phyloP scores from a whole-genome alignment of 2,329 filamentous ascomycete species.

The Sclerotinia trifoliorum region DNA sequence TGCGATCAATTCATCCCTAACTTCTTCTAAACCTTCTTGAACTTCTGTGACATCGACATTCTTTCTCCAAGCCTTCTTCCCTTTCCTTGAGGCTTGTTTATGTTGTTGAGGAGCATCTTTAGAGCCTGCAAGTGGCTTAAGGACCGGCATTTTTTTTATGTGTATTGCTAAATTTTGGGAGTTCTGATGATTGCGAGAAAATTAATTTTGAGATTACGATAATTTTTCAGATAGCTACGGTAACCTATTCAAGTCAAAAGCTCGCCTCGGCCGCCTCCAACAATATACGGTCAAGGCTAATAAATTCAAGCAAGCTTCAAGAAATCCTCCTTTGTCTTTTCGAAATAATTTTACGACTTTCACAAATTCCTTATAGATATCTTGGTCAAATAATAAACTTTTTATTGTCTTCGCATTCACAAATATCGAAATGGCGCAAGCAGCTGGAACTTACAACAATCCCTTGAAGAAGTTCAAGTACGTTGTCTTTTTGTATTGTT shows the following conservation, averaged over 20 bases:
- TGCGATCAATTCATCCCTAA: conserved; percentile 87
- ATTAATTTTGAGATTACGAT: conserved; percentile 22
- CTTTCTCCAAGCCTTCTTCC: conserved; percentile 98
- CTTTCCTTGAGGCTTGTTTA: conserved; percentile 89
- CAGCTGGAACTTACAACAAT: conserved; percentile 91
- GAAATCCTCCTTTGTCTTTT: conserved; percentile 20
- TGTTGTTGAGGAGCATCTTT: conserved; percentile 71
- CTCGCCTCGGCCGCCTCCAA: conserved; percentile 18
- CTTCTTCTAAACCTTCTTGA: conserved; percentile 74
- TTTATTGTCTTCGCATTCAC: background rate
- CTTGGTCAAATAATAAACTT: conserved; percentile 18
- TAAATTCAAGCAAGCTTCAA: conserved; percentile 9
- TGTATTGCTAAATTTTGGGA: background rate
- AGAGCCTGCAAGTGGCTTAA: conserved; percentile 44
- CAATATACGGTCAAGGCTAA: conserved; percentile 18
- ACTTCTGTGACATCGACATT: conserved; percentile 93
- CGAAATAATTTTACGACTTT: conserved; percentile 13
- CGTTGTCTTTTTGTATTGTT: conserved; percentile 28
- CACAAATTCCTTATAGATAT: conserved; percentile 26
- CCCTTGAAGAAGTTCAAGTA: conserved; percentile 99
- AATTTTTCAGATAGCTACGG: conserved; percentile 24
- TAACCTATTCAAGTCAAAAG: conserved; percentile 4
- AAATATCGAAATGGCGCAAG: conserved; percentile 69
- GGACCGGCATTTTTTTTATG: conserved; percentile 37
- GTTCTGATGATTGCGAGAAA: conserved; percentile 16